Conservation (phyloP, 371 early-diverging fungal genomes). For the Actinomortierella ambigua region DNA sequence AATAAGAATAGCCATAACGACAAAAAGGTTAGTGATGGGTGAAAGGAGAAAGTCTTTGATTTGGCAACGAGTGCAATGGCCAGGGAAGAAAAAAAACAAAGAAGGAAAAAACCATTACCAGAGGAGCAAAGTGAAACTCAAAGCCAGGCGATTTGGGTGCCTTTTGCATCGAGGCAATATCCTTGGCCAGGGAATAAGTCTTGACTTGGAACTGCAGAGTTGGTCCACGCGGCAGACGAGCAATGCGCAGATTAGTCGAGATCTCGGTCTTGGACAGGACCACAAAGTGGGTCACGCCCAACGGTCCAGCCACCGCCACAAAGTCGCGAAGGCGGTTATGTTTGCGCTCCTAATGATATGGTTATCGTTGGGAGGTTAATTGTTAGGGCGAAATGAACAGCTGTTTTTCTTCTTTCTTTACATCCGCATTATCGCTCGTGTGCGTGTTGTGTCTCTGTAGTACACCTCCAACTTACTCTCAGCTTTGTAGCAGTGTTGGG, state of each 20-base stretch:
- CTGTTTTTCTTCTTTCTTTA: neutral
- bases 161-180: conserved; percentile 79
- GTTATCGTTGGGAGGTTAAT: neutral
- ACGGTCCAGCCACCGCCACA: conserved; percentile 84
- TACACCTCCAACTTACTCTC: conserved; percentile 50
- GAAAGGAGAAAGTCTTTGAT: too few relatives aligned
- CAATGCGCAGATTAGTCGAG: conserved; percentile 86
- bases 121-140: conserved; percentile 81
- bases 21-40: neutral
- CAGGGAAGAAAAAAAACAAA: too few relatives aligned
- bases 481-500: conserved; percentile 89
- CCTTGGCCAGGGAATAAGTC: conserved; percentile 84
- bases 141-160: conserved; percentile 81
- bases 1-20: neutral
- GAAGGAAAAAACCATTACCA: conserved; percentile 47
- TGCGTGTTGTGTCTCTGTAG: neutral
- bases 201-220: conserved; percentile 90
- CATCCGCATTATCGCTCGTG: too few relatives aligned
- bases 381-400: too few relatives aligned
- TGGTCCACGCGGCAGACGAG: conserved; percentile 91
- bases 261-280: conserved; percentile 87
- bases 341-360: conserved; percentile 72
- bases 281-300: conserved; percentile 88
- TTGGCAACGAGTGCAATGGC: too few relatives aligned
- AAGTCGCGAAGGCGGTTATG: conserved; percentile 95